These are phyloP conservation scores for Grigorovia yakushimaensis DNA, from an alignment of 805 yeast species.

Conservation along the genomic window DNA sequence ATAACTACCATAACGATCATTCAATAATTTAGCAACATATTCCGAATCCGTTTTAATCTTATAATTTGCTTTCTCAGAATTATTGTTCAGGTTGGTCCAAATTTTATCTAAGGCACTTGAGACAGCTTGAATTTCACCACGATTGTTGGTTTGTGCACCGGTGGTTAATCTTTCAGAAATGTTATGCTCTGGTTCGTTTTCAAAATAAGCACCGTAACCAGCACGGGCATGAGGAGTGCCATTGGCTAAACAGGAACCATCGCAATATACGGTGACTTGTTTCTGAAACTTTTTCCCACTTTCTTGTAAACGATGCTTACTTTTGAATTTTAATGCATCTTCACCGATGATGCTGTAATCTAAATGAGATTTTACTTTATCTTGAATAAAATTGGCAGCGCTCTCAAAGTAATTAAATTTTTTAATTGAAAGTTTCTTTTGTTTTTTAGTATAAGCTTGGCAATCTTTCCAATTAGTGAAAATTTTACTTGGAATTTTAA, in stretches of 20 bases:
- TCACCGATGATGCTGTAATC: slow-evolving; percentile 18
- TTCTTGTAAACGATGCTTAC: slow-evolving; percentile 1
- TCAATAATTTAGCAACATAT: slow-evolving; percentile 48
- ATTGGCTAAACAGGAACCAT: slow-evolving; percentile 65
- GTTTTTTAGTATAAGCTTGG: slow-evolving; percentile 20
- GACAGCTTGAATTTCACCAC: slow-evolving; percentile 72
- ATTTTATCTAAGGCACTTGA: slow-evolving; percentile 42
- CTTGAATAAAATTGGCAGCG: slow-evolving; percentile 28
- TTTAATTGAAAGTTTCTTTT: slow-evolving; percentile 34
- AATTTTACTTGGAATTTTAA: slow-evolving; percentile 19
- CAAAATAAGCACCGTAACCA: slow-evolving; percentile 75
- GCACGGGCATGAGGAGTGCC: slow-evolving; percentile 33
- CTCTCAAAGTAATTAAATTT: slow-evolving; percentile 30
- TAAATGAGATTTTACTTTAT: slow-evolving; percentile 7
- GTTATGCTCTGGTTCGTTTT: slow-evolving; percentile 41
- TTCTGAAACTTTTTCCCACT: slow-evolving; percentile 1
- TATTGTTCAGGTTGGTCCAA: slow-evolving; percentile 16
- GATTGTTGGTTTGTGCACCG: slow-evolving; percentile 57
- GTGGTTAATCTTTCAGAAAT: slow-evolving; percentile 42
- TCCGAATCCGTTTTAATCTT: slow-evolving; percentile 60
- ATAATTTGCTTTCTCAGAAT: slow-evolving; percentile 21
- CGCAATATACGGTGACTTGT: slow-evolving; percentile 44
- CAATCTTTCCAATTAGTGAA: slow-evolving; percentile 29
- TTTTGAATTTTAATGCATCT: slow-evolving; percentile 8
- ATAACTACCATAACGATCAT: slow-evolving; percentile 44